phyloP scores from a whole-genome alignment of 2,329 filamentous ascomycete species.

The Plenodomus lindquistii region DNA sequence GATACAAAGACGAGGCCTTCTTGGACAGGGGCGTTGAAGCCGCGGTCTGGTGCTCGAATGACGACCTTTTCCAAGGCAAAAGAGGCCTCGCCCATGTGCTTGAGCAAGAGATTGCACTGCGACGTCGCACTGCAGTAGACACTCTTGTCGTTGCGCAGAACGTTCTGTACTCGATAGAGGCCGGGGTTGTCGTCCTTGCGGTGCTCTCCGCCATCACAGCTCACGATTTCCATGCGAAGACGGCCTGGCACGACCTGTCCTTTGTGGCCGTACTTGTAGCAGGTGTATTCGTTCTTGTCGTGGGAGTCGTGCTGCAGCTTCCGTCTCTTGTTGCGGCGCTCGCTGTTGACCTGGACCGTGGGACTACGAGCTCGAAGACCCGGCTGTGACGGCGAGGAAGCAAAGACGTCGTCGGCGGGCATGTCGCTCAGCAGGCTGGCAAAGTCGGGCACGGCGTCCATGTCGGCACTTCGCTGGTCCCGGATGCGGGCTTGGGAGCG shows the following conservation, averaged over 20 bases:
- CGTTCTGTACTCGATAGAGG: conserved; percentile 64
- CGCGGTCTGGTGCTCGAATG: conserved; percentile 79
- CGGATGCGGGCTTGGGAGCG: conserved; percentile 37
- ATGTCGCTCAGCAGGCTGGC: conserved; percentile 29
- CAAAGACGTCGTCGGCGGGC: conserved; percentile 19
- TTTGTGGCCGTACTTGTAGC: conserved; percentile 79
- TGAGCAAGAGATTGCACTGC: conserved; percentile 82
- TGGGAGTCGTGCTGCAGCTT: conserved; percentile 45
- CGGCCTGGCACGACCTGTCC: conserved; percentile 84
- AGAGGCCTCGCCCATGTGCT: conserved; percentile 76
- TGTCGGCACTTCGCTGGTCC: conserved; percentile 26
- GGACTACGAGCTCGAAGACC: conserved; percentile 26
- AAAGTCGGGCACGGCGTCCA: conserved; percentile 25
- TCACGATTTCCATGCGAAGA: conserved; percentile 83
- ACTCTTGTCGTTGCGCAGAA: conserved; percentile 77
- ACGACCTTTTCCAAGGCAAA: conserved; percentile 85
- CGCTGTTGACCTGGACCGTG: conserved; percentile 20
- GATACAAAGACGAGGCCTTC: conserved; percentile 91
- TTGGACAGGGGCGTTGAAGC: conserved; percentile 84
- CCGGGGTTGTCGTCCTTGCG: conserved; percentile 60
- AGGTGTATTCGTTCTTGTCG: conserved; percentile 27
- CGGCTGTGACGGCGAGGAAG: conserved; percentile 1
- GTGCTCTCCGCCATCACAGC: conserved; percentile 79
- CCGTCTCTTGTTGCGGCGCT: conserved; percentile 39
- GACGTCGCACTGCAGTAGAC: conserved; percentile 92